phyloP scores from a whole-genome alignment of 2,329 filamentous ascomycete species.

The Lecanicillium sp. region DNA sequence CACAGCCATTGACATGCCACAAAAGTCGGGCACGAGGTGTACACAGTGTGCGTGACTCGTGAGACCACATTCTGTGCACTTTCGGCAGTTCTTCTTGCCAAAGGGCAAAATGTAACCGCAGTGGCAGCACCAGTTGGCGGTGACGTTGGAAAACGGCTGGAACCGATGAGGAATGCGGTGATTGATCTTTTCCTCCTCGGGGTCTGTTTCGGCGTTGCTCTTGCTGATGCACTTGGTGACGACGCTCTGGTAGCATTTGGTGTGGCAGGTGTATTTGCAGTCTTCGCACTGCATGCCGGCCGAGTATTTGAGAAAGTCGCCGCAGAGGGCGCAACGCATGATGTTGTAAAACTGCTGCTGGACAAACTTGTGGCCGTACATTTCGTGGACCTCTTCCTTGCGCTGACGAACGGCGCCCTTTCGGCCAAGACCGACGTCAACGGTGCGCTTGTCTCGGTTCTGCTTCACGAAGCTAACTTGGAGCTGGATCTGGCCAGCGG shows the following conservation, averaged over 20 bases:
- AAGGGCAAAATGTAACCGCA: constrained; percentile 94
- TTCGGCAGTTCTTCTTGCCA: constrained; percentile 89
- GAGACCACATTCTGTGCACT: constrained; percentile 84
- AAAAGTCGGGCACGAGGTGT: constrained; percentile 96
- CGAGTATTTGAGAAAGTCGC: constrained; percentile 97
- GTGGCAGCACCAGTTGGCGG: constrained; percentile 98
- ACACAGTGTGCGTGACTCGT: constrained; percentile 89
- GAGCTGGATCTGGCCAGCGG: constrained; percentile 85
- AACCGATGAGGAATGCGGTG: constrained; percentile 98
- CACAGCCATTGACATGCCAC: constrained; percentile 97
- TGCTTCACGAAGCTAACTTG: constrained; percentile 91
- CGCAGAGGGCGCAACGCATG: constrained; percentile 97
- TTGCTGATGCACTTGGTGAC: constrained; percentile 99
- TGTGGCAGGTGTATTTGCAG: constrained; percentile 99
- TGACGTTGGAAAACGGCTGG: constrained; percentile 93
- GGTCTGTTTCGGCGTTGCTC: constrained; percentile 95
- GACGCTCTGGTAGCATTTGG: constrained; percentile 92
- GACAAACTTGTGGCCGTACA: constrained; percentile 98
- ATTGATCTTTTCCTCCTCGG: constrained; percentile 99
- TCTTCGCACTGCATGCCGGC: constrained; percentile 99
- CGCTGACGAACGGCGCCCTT: constrained; percentile 95
- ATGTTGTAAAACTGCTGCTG: constrained; percentile 99
- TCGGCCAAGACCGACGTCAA: constrained; percentile 85
- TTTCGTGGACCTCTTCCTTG: constrained; percentile 97
- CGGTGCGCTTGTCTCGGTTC: constrained; percentile 71